A percentile compares a stretch with the other conserved stretches of the same genome.
Evolutionary conservation across 2,329 filamentous ascomycete species (phyloP).

Genomic region (Westerdykella sp.): DNA sequence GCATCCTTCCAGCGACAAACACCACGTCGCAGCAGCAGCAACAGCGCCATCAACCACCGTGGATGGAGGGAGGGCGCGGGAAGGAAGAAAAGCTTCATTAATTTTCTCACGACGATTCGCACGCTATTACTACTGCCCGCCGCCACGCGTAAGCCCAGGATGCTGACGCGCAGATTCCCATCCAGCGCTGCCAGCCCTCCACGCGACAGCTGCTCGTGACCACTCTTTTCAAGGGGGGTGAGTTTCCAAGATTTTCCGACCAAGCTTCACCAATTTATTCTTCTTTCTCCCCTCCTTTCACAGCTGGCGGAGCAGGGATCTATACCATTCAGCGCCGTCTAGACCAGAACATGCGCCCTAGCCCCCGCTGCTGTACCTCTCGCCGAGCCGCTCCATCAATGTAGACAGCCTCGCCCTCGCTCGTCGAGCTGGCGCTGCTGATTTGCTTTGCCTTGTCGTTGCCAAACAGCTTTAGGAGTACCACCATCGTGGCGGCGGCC

Average conservation of each 20-base stretch:
- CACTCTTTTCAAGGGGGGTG: constrained; percentile 8
- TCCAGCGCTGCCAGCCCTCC: constrained; percentile 6
- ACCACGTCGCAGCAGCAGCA: too few species aligned
- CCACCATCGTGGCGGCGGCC: constrained; percentile 62
- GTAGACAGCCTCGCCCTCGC: constrained; percentile 50
- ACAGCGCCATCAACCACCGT: too few species aligned
- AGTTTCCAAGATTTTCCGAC: background rate
- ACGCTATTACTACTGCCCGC: constrained; percentile 4
- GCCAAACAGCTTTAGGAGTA: constrained; percentile 50
- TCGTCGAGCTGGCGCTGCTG: constrained; percentile 27
- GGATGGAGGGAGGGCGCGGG: too few species aligned
- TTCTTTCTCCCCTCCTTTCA: background rate
- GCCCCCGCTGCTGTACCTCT: constrained; percentile 38
- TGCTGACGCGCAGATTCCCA: constrained; percentile 25
- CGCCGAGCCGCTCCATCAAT: constrained; percentile 38
- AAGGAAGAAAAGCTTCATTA: too few species aligned
- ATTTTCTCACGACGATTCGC: background rate
- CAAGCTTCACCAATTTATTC: constrained; percentile 4
- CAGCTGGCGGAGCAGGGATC: background rate
- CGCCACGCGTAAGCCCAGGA: constrained; percentile 18
- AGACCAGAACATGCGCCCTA: constrained; percentile 32
- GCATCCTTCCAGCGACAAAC: too few species aligned
- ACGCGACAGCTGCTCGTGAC: constrained; percentile 19
- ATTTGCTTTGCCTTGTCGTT: constrained; percentile 32
- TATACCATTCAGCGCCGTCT: background rate